Conservation (phyloP, 2,329 filamentous ascomycete genomes). For the Madurella fahalii region DNA sequence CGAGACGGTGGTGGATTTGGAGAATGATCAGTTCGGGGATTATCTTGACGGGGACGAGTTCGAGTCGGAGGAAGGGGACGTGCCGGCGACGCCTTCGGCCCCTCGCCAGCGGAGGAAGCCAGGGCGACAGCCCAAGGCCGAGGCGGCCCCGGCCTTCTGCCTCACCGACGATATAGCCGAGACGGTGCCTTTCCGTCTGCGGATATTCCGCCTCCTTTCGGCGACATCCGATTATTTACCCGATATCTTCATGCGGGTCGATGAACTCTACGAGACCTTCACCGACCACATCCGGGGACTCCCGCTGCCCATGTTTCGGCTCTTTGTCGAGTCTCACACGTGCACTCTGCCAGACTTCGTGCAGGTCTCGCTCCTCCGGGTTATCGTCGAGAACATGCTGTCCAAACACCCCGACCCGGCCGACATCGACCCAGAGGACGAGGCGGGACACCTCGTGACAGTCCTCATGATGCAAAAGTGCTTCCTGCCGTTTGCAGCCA, state of each 20-base stretch:
- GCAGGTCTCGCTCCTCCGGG: constrained; percentile 43
- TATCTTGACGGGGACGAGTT: constrained; percentile 59
- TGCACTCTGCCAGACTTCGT: constrained; percentile 36
- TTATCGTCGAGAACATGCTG: constrained; percentile 43
- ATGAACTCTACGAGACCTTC: constrained; percentile 57
- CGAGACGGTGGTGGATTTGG: constrained; percentile 46
- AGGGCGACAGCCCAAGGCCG: constrained; percentile 33
- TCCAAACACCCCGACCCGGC: constrained; percentile 42
- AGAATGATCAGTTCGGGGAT: constrained; percentile 57
- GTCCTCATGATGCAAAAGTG: constrained; percentile 48
- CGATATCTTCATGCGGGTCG: constrained; percentile 34
- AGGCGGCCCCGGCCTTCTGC: constrained; percentile 27
- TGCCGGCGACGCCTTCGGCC: constrained; percentile 40
- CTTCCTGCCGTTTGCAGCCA: constrained; percentile 64
- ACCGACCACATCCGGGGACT: constrained; percentile 55
- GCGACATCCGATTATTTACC: constrained; percentile 45
- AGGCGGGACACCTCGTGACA: constrained; percentile 39
- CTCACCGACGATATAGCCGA: constrained; percentile 42
- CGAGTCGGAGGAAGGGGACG: constrained; percentile 41
- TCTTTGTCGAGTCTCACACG: constrained; percentile 46
- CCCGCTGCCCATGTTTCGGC: constrained; percentile 53
- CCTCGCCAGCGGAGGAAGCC: constrained; percentile 26
- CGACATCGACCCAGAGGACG: constrained; percentile 35
- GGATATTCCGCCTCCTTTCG: constrained; percentile 56
- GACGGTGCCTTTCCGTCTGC: constrained; percentile 58